Percentiles rank a stretch among this genome's conserved stretches.
Conservation (phyloP, 1,284 basidiomycete genomes). For the Fomes fomentarius region DNA sequence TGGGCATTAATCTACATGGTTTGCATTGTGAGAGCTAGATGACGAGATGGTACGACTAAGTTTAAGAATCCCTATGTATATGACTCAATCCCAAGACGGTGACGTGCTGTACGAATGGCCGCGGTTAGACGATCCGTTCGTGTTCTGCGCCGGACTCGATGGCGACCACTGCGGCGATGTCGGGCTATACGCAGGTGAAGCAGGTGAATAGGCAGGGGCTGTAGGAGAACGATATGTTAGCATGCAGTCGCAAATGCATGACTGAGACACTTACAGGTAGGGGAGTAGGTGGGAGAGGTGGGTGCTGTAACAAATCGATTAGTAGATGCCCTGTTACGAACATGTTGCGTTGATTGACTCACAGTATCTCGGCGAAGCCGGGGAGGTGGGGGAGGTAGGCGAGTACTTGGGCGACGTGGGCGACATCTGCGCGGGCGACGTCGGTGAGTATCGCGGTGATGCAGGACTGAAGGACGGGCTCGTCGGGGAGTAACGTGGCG, state of each 20-base stretch:
- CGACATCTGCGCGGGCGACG: constrained; percentile 74
- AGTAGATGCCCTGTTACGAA: background rate
- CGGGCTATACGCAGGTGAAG: constrained; percentile 82
- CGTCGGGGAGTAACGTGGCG: constrained; percentile 83
- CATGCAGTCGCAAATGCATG: background rate
- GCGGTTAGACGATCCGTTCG: constrained; percentile 47
- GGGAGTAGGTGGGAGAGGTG: constrained; percentile 84
- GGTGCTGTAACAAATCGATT: constrained; percentile 53
- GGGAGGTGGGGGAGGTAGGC: constrained; percentile 81
- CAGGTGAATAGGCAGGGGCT: constrained; percentile 70
- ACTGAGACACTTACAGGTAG: constrained; percentile 63
- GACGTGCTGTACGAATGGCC: constrained; percentile 52
- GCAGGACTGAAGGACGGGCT: constrained; percentile 89
- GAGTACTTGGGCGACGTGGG: constrained; percentile 88
- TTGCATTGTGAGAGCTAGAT: constrained; percentile 29
- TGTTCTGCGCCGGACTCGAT: constrained; percentile 65
- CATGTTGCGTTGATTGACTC: constrained; percentile 37
- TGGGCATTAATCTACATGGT: constrained; percentile 30
- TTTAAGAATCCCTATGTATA: constrained; percentile 27
- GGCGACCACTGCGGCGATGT: constrained; percentile 84
- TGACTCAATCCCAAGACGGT: constrained; percentile 58
- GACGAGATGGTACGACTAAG: constrained; percentile 21
- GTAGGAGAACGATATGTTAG: constrained; percentile 8
- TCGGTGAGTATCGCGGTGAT: constrained; percentile 83
- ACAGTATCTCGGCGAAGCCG: constrained; percentile 89